Percentiles rank a stretch among this genome's conserved stretches.
Evolutionary conservation across 768 basidiomycete species (phyloP).

Genomic region (Panus rudis): DNA sequence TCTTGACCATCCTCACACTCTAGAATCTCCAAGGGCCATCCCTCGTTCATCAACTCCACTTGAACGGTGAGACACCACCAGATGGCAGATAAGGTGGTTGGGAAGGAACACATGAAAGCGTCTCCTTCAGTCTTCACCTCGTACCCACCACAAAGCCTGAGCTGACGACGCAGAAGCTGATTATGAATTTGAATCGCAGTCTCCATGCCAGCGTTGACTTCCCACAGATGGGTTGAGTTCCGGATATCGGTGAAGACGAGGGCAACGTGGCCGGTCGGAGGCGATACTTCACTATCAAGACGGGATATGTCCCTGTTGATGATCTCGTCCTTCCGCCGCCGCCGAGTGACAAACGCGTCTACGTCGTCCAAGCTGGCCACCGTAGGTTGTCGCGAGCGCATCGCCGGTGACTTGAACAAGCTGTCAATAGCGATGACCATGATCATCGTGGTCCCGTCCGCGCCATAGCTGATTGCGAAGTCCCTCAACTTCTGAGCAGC

Average conservation of each 20-base stretch:
- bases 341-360: conserved; percentile 24
- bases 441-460: conserved; percentile 91
- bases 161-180: conserved; percentile 70
- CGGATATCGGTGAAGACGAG: conserved; percentile 97
- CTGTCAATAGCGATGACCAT: conserved; percentile 89
- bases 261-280: conserved; percentile 83
- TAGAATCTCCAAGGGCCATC: conserved; percentile 91
- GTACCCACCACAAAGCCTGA: conserved; percentile 91
- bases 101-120: conserved; percentile 98
- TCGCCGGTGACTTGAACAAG: conserved; percentile 44
- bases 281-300: conserved; percentile 70
- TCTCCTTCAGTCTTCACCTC: conserved; percentile 99
- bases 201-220: conserved; percentile 91
- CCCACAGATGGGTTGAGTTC: conserved; percentile 96
- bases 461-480: conserved; percentile 94
- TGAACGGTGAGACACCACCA: conserved; percentile 91
- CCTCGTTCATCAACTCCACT: conserved; percentile 66
- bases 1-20: conserved; percentile 89
- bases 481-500: conserved; percentile 96
- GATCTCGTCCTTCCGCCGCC: conserved; percentile 36
- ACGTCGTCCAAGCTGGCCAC: conserved; percentile 39
- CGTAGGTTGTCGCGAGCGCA: conserved; percentile 40
- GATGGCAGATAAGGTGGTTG: conserved; percentile 75
- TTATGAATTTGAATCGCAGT: conserved; percentile 92
- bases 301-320: conserved; percentile 52